Evolutionary conservation across 257 asterid genomes (phyloP), one percentile per base, ranked within the genome.

Genomic region (Lantana camara): DNA sequence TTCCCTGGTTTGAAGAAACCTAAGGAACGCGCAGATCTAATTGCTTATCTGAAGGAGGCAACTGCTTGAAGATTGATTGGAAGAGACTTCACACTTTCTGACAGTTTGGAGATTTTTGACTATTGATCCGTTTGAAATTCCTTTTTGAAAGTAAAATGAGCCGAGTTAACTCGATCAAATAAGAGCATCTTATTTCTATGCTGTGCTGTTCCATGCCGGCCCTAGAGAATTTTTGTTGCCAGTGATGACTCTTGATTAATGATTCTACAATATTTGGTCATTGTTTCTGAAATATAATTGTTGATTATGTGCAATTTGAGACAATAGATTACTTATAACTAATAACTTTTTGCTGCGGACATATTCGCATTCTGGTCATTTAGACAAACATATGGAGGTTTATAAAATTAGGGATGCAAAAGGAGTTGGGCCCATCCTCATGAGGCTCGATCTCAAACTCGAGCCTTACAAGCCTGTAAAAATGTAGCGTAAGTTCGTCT

Each of bases 1-100:
- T 92, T 92, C 79, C 98, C 98, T 29, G 98, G 98, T 23, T 73
- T 92, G 86, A 92, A 92, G 91, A 92, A 92, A 75, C 98, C 96
- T 46, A 86, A 86, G 75, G 98, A 92, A 0, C 93, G 97, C 4
- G 86, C 96, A 0, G 97, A 92, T 82, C 93, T 92, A 20, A 86
- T 92, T 69, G 83, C 96, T 6, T 92, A 83, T 75, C 95, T 92
- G 50, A 92, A 87, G 86, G 82, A 69, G 50, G 76, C 98, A 48
- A 86, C 98, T 45, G 81, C 89, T 40, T 90, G 79, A 88, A 69
- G 44, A 59, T 67, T 50, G 7, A 40, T 23, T 8, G 4, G 16
- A n/a, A 12, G 58, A 30, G 54, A 19, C 15, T 8, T 51, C 13
- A n/a, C 19, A 50, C 49, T 22, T 64, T 51, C 55, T 5, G 17